Conservation (phyloP, 305 asterid genomes). For the Stenogyne calaminthoides region DNA sequence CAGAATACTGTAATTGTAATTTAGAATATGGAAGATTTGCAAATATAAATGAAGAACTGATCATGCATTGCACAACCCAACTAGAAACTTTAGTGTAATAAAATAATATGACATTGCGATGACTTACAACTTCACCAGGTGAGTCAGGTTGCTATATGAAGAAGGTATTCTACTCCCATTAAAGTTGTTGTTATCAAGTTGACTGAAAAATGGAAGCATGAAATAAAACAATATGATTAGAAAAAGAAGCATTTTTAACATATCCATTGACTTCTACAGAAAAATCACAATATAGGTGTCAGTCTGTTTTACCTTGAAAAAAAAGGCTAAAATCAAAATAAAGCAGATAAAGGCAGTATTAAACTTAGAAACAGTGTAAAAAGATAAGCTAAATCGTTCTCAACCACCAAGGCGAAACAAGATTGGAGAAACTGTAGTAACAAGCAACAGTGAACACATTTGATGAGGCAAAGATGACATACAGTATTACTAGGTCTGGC, state of each 20-base stretch:
- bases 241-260: conserved; percentile 6
- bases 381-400: too few relatives aligned
- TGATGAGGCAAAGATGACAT: conserved; percentile 38
- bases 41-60: background rate
- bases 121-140: conserved; percentile 70
- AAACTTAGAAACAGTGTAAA: too few relatives aligned
- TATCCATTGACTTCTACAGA: too few relatives aligned
- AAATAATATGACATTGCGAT: conserved; percentile 13
- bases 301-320: too few relatives aligned
- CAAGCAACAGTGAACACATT: background rate
- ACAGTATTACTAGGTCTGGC: conserved; percentile 71
- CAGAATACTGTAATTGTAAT: background rate
- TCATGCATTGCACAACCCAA: too few relatives aligned
- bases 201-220: conserved; percentile 54
- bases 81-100: background rate
- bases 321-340: too few relatives aligned
- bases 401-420: background rate
- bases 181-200: conserved; percentile 85
- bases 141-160: conserved; percentile 70
- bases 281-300: too few relatives aligned
- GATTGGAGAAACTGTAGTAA: background rate
- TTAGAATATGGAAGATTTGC: too few relatives aligned
- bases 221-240: background rate
- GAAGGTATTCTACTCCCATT: conserved; percentile 68
- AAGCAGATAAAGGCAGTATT: too few relatives aligned